phyloP scores from a whole-genome alignment of 2,329 filamentous ascomycete species.

The Pseudogymnoascus sp. region DNA sequence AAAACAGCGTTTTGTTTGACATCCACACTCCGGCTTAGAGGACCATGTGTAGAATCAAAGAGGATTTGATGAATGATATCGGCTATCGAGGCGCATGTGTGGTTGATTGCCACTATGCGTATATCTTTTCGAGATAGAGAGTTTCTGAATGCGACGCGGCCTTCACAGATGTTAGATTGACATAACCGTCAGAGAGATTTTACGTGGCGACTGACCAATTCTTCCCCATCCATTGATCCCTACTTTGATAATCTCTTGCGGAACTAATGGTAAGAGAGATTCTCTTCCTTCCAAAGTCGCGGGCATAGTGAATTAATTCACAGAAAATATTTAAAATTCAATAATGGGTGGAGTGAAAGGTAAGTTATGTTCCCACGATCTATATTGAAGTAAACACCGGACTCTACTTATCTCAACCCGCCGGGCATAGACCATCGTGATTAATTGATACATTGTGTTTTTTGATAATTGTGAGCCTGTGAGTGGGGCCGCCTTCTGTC shows the following conservation, averaged over 20 bases:
- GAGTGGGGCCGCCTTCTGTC: background rate
- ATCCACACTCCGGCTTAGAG: background rate
- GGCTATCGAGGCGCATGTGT: conserved; percentile 14
- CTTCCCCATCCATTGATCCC: conserved; percentile 14
- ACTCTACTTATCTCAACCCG: background rate
- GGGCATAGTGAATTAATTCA: background rate
- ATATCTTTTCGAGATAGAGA: conserved; percentile 12
- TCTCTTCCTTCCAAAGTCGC: background rate
- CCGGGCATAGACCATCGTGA: background rate
- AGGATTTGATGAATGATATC: conserved; percentile 15
- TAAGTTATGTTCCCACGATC: background rate
- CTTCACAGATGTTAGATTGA: conserved; percentile 3
- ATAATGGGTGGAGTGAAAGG: background rate
- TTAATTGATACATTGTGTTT: background rate
- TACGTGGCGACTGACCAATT: conserved; percentile 3
- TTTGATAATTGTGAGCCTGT: background rate
- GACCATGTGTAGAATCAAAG: conserved; percentile 15
- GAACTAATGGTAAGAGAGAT: background rate
- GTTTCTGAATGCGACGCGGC: conserved; percentile 12
- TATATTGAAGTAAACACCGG: background rate
- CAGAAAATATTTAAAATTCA: background rate
- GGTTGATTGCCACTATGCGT: conserved; percentile 14
- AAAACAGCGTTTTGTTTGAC: conserved; percentile 4
- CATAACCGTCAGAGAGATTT: background rate
- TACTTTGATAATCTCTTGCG: background rate